A percentile compares a stretch with the other conserved stretches of the same genome.
phyloP scores from a whole-genome alignment of 2,329 filamentous ascomycete genomes.

The Diplodia corticola region DNA sequence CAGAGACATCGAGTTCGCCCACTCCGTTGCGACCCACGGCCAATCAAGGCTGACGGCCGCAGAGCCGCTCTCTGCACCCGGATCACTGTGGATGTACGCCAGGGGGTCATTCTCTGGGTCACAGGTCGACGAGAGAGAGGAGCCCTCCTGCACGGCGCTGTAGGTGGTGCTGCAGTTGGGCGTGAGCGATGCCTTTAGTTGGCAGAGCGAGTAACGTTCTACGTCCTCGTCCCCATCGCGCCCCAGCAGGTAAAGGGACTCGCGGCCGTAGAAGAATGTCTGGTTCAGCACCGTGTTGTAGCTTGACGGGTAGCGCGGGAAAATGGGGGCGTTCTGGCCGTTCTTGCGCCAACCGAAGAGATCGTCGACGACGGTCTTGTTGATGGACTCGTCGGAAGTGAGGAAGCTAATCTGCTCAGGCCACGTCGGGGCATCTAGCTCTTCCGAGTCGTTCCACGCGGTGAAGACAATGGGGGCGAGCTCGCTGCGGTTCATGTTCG shows the following conservation, averaged over 20 bases:
- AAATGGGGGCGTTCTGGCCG: conserved; percentile 55
- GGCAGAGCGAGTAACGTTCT: conserved; percentile 65
- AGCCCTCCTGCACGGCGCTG: conserved; percentile 52
- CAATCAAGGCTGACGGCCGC: conserved; percentile 41
- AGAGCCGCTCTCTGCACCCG: conserved; percentile 59
- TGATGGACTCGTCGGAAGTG: conserved; percentile 22
- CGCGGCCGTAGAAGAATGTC: conserved; percentile 35
- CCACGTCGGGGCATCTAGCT: conserved; percentile 32
- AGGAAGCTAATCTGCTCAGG: conserved; percentile 20
- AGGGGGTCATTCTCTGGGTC: conserved; percentile 56
- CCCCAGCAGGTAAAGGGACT: conserved; percentile 66
- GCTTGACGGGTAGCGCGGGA: conserved; percentile 54
- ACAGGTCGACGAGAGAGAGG: conserved; percentile 62
- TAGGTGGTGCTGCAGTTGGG: conserved; percentile 65
- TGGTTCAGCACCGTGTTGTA: conserved; percentile 62
- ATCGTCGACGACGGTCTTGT: conserved; percentile 60
- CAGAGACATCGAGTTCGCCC: conserved; percentile 46
- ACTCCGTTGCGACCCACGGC: conserved; percentile 46
- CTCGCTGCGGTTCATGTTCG: conserved; percentile 61
- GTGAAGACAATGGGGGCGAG: conserved; percentile 66
- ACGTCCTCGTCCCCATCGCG: conserved; percentile 30
- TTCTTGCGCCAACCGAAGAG: conserved; percentile 68
- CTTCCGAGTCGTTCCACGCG: conserved; percentile 53
- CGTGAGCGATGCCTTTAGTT: conserved; percentile 63
- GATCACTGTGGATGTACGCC: conserved; percentile 54